Base-by-base conservation (phyloP, 495 filamentous ascomycete species). In the Aspergillus olivimuriae region DNA sequence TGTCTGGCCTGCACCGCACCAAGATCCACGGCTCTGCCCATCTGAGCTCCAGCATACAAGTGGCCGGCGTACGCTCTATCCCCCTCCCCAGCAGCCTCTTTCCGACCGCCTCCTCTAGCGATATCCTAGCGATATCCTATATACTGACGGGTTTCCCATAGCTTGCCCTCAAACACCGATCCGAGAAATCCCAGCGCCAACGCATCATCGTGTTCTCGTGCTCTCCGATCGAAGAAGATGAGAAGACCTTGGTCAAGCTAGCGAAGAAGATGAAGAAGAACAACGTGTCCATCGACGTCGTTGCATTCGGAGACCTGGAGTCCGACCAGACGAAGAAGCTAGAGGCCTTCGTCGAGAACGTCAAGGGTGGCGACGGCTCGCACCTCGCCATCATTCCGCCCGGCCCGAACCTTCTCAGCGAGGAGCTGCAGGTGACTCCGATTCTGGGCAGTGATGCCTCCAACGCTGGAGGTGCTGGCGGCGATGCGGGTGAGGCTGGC, bases 231-330 rank as follows among this genome's bases (percentile, higher is more conserved):
- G 78, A 76, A 31, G 92, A 98, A 62, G 82, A 85, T 51, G 84
- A 96, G 66, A 89, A 89, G 68, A 76, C 79, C 11, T 77, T 98
- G 0, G 77, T 94, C 47, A 90, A 88, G 60, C 78, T 97, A 10
- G 89, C 91, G 11, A 94, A 87, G 70, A 90, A 91, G 70, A 95
- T 97, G 90, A 97, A 95, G 82, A 98, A 98, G 75, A 82, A 78
- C 61, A 87, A 83, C 56, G 83, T 94, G 43, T 84, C 80, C 41
- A 86, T 98, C 56, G 92, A 98, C 57, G 87, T 98, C 54, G 77
- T 98, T 49, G 78, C 88, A 31, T 97, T 98, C 56, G 92, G 92
- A 39, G 92, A 98, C 49, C 74, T 95, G 20, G 83, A 89, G 42
- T 84, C 89, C 50, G 89, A 95, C 38, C 89, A 84, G 43, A 89